Conservation (phyloP, 352 stramenopile genomes). For the Phytophthora meadii region DNA sequence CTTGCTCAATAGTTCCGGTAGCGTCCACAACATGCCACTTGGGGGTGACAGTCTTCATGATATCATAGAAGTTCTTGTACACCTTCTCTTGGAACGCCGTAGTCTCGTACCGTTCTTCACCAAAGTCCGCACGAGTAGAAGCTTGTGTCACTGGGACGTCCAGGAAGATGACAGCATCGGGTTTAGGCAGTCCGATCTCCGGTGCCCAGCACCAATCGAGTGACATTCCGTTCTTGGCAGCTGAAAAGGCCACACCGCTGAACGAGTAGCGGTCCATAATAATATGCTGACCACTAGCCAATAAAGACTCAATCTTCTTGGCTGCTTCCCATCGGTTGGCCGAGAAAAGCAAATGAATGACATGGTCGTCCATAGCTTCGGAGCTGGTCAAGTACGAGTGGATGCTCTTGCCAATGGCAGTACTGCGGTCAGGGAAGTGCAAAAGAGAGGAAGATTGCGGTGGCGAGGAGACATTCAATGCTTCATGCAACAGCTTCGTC, state of each 20-base stretch:
- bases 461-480: constrained; percentile 41
- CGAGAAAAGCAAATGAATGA: constrained; percentile 99
- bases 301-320: constrained; percentile 65
- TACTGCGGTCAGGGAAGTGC: constrained; percentile 87
- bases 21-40: constrained; percentile 85
- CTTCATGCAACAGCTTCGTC: constrained; percentile 90
- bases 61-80: constrained; percentile 77
- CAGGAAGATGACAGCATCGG: constrained; percentile 98
- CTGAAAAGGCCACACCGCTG: constrained; percentile 98
- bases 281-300: constrained; percentile 90
- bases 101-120: constrained; percentile 93
- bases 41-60: constrained; percentile 51
- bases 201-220: constrained; percentile 98
- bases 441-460: constrained; percentile 47
- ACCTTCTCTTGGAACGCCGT: constrained; percentile 89
- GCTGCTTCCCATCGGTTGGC: constrained; percentile 99
- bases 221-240: constrained; percentile 93
- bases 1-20: constrained; percentile 75
- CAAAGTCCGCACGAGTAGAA: constrained; percentile 92
- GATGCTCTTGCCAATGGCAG: constrained; percentile 96
- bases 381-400: constrained; percentile 95
- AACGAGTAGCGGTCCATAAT: constrained; percentile 98
- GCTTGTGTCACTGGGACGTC: constrained; percentile 94
- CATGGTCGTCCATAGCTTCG: constrained; percentile 94
- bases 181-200: constrained; percentile 96